Evolutionary conservation across 148 eudicot genomes (phyloP).

Genomic region (Spergularia bocconei): DNA sequence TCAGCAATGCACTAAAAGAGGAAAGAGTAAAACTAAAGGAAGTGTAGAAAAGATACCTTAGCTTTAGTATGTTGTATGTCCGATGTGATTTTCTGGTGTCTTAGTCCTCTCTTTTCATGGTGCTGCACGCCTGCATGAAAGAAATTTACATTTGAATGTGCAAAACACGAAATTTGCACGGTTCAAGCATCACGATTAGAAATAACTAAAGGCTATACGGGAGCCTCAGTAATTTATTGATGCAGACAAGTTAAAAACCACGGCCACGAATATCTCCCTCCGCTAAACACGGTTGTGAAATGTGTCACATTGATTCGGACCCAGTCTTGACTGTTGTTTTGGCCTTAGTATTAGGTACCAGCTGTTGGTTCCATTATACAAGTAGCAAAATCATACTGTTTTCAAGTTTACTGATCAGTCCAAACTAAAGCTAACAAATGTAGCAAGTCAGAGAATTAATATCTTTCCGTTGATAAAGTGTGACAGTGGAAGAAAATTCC

Average conservation of each 20-base stretch:
- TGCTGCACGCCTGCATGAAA: slow-evolving; percentile 8
- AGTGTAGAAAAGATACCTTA: slow-evolving; percentile 16
- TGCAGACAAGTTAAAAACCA: no score
- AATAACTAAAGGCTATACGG: neutral
- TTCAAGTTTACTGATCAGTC: neutral
- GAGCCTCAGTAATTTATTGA: neutral
- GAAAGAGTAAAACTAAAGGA: slow-evolving; percentile 8
- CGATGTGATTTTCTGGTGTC: slow-evolving; percentile 6
- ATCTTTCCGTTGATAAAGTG: slow-evolving; percentile 12
- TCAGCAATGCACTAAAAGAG: neutral
- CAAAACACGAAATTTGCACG: neutral
- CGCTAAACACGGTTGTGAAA: neutral
- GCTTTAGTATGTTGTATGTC: slow-evolving; percentile 22
- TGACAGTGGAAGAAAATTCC: slow-evolving; percentile 2
- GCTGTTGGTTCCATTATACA: neutral
- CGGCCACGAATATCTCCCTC: neutral
- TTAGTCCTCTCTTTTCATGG: slow-evolving; percentile 16
- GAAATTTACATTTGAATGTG: neutral
- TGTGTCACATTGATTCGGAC: neutral
- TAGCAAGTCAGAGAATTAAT: slow-evolving; percentile 18
- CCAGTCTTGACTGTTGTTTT: neutral
- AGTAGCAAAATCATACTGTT: neutral
- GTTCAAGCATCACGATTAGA: slow-evolving; percentile 3
- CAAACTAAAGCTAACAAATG: neutral
- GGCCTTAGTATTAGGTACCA: slow-evolving; percentile 10